phyloP scores from a whole-genome alignment of 1,139 yeast species.

The Taphrina populina region DNA sequence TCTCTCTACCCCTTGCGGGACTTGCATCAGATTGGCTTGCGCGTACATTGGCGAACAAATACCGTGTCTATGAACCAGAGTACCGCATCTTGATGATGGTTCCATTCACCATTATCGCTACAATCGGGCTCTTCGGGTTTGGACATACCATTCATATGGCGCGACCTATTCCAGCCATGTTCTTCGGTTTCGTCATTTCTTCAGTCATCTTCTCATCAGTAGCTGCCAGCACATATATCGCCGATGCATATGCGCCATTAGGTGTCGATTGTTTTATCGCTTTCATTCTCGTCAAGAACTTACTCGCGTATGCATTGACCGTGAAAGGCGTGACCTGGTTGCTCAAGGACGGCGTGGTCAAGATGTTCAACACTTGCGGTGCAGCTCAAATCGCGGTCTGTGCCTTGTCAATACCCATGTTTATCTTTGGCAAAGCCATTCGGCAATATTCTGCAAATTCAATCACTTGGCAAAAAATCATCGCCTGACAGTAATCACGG shows the following conservation, averaged over 20 bases:
- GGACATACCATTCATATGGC: constrained; percentile 51
- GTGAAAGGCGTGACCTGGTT: constrained; percentile 38
- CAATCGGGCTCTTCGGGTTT: constrained; percentile 53
- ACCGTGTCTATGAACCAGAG: constrained; percentile 57
- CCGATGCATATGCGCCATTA: constrained; percentile 38
- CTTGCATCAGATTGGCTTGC: constrained; percentile 35
- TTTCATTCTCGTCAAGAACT: constrained; percentile 38
- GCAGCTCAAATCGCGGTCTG: constrained; percentile 38
- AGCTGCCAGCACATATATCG: constrained; percentile 38
- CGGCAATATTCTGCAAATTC: constrained; percentile 32
- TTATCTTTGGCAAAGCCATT: constrained; percentile 37
- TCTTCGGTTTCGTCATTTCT: constrained; percentile 38
- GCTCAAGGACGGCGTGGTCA: constrained; percentile 33
- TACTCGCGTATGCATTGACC: constrained; percentile 38
- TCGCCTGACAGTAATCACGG: too few species aligned
- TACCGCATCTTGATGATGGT: constrained; percentile 52
- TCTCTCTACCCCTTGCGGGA: constrained; percentile 39
- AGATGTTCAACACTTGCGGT: constrained; percentile 37
- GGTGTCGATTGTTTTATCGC: constrained; percentile 38
- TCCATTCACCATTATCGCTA: constrained; percentile 48
- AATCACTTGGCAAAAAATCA: constrained; percentile 23
- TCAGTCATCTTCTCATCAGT: constrained; percentile 39
- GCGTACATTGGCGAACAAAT: constrained; percentile 43
- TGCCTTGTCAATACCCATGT: constrained; percentile 35
- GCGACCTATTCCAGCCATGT: constrained; percentile 36